phyloP scores from a whole-genome alignment of 495 filamentous ascomycete genomes.

The Penicillium canescens region DNA sequence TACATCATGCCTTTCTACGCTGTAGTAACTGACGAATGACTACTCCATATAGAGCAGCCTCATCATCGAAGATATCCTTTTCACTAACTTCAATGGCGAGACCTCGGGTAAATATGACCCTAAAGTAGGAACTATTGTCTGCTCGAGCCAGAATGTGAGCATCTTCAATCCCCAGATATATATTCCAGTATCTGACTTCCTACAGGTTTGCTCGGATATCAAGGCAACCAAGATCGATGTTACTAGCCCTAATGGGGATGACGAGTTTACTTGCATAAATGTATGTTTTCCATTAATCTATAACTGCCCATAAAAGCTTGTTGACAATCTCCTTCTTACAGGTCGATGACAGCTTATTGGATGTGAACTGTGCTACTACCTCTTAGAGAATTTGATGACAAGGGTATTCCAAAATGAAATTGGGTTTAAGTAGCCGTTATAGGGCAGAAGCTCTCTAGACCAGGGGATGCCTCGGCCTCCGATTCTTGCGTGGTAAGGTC shows the following conservation, averaged over 20 bases:
- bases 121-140: constrained; percentile 55
- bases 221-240: constrained; percentile 52
- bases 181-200: constrained; percentile 1
- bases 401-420: constrained; percentile 42
- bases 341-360: constrained; percentile 38
- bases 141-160: constrained; percentile 50
- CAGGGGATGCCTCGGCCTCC: constrained; percentile 19
- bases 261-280: constrained; percentile 55
- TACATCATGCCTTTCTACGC: not conserved
- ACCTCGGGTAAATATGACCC: constrained; percentile 54
- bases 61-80: constrained; percentile 56
- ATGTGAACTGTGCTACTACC: constrained; percentile 39
- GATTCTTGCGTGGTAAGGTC: not conserved
- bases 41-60: constrained; percentile 42
- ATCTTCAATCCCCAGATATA: too few relatives aligned
- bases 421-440: constrained; percentile 36
- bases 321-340: constrained; percentile 4
- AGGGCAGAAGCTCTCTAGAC: constrained; percentile 32
- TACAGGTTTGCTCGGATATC: constrained; percentile 54
- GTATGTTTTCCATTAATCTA: constrained; percentile 27
- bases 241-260: constrained; percentile 47
- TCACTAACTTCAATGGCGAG: constrained; percentile 54
- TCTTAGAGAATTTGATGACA: constrained; percentile 2
- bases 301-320: not conserved
- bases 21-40: not conserved